These are phyloP conservation scores for Mucor mucedo DNA, from an alignment of 371 early-diverging fungal genomes.

Conservation along the genomic window DNA sequence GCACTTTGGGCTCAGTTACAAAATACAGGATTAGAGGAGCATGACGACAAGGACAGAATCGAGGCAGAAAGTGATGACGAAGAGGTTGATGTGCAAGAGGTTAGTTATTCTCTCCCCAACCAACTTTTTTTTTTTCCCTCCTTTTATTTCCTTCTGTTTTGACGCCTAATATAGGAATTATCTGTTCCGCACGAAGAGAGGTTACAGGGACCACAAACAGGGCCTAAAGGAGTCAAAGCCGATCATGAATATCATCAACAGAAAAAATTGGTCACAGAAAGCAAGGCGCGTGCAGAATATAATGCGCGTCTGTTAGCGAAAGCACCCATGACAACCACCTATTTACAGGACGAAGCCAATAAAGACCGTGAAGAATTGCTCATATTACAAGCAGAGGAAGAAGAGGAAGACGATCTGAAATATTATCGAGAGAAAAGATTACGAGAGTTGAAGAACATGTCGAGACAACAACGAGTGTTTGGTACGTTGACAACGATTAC, in stretches of 20 bases:
- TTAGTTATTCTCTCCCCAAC: constrained; percentile 2
- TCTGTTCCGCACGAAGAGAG: constrained; percentile 11
- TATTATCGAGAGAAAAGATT: constrained; percentile 46
- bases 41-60: constrained; percentile 24
- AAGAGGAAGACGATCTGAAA: constrained; percentile 35
- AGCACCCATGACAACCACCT: constrained; percentile 54
- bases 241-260: constrained; percentile 54
- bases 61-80: constrained; percentile 27
- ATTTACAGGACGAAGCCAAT: constrained; percentile 37
- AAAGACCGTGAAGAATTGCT: constrained; percentile 29
- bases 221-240: constrained; percentile 64
- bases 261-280: constrained; percentile 29
- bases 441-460: constrained; percentile 36
- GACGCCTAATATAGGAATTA: constrained; percentile 12
- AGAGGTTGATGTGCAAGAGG: constrained; percentile 19
- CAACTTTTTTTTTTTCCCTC: background rate
- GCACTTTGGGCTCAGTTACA: constrained; percentile 41
- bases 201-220: constrained; percentile 54
- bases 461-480: constrained; percentile 45
- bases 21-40: constrained; percentile 28
- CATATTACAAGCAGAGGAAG: constrained; percentile 30
- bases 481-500: constrained; percentile 45
- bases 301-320: constrained; percentile 49
- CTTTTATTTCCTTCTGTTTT: background rate
- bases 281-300: constrained; percentile 32